Percentiles rank a stretch among this genome's conserved stretches.
Conservation (phyloP, 108 stramenopile genomes). For the Skeletonema menzelii region DNA sequence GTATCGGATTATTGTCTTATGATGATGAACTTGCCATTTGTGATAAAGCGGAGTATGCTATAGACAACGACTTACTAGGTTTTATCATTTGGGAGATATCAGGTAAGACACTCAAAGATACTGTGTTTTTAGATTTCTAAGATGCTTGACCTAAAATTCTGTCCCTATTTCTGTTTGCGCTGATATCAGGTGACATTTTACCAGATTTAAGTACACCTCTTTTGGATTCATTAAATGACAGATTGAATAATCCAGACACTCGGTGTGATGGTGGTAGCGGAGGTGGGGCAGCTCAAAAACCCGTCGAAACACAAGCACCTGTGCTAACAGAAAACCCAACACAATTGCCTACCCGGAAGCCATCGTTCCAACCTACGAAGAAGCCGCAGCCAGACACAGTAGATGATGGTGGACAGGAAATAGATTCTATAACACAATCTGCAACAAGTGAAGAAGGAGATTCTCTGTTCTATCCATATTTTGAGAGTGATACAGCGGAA, state of each 20-base stretch:
- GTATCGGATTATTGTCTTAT: constrained; percentile 19
- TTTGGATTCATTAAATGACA: constrained; percentile 14
- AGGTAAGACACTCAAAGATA: not conserved
- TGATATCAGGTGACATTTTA: constrained; percentile 9
- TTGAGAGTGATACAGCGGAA: not conserved
- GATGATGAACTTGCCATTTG: constrained; percentile 45
- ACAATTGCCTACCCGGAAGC: not conserved
- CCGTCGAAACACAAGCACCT: not conserved
- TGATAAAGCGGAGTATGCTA: constrained; percentile 44
- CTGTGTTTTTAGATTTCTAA: not conserved
- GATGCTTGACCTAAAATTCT: too few relatives aligned
- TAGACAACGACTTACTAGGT: constrained; percentile 31
- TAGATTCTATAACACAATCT: not conserved
- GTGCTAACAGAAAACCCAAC: not conserved
- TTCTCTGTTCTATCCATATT: not conserved
- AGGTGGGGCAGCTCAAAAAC: not conserved
- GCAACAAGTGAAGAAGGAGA: not conserved
- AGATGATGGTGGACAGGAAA: not conserved
- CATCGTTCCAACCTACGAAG: not conserved
- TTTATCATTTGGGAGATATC: constrained; percentile 36
- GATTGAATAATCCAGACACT: constrained; percentile 20
- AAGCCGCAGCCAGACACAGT: not conserved
- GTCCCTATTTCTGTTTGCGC: too few relatives aligned
- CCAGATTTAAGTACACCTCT: constrained; percentile 30
- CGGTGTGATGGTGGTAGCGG: constrained; percentile 7